Evolutionary conservation across 2,329 filamentous ascomycete genomes (phyloP).

Genomic region (Fusarium sp.): DNA sequence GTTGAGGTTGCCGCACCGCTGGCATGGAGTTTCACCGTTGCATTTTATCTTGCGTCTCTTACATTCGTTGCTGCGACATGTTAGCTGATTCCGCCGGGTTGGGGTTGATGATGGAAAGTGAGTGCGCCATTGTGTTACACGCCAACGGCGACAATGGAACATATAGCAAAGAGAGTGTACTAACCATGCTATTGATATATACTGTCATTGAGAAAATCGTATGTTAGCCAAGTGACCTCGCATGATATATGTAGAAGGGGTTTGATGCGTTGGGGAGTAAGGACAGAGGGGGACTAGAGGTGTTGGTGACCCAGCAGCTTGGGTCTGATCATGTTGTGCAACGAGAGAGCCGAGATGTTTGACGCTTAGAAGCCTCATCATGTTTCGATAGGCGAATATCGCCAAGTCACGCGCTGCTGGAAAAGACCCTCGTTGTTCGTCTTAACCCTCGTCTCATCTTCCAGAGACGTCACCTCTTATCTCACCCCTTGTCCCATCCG

Average conservation of each 20-base stretch:
- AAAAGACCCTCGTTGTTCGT: not conserved
- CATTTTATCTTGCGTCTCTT: conserved; percentile 82
- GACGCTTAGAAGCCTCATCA: not conserved
- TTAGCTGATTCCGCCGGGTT: not conserved
- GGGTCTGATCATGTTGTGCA: conserved; percentile 25
- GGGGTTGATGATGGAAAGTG: not conserved
- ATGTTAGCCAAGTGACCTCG: conserved; percentile 33
- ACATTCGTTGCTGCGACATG: conserved; percentile 71
- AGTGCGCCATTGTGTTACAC: not conserved
- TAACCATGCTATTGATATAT: conserved; percentile 72
- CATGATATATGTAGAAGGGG: not conserved
- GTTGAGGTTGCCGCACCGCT: conserved; percentile 76
- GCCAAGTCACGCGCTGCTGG: not conserved
- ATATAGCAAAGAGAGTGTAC: conserved; percentile 39
- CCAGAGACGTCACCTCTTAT: conserved; percentile 5
- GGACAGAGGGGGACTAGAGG: conserved; percentile 1
- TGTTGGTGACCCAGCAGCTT: conserved; percentile 1
- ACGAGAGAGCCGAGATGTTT: conserved; percentile 13
- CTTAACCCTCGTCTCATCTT: not conserved
- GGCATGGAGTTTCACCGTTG: conserved; percentile 76
- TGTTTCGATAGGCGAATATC: conserved; percentile 22
- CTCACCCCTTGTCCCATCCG: conserved; percentile 11
- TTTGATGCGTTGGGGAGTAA: not conserved
- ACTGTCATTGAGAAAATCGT: conserved; percentile 52
- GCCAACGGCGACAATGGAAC: not conserved